Base-by-base conservation (phyloP, 139 green algal species). In the Chlorella vulgaris region DNA sequence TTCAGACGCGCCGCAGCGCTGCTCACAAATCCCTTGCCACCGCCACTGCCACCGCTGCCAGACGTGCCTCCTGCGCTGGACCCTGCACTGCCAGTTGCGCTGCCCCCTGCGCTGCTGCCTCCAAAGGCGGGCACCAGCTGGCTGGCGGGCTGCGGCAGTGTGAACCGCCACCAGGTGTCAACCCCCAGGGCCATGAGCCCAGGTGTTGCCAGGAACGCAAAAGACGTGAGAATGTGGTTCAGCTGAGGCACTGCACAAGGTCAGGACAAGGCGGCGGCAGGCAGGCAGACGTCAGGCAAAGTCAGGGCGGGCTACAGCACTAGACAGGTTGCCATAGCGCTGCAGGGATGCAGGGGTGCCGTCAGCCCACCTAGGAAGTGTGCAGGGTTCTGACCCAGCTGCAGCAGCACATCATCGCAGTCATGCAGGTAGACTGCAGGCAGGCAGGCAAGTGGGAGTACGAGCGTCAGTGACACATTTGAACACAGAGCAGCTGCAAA, bases 201-300 rank as follows among this genome's bases (percentile, higher is more conserved):
- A 10, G 91, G 91, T 2, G 66, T 74, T 1, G 68, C 78, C 51
- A 94, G 84, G 47, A 93, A 42, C 4, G 35, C 67, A 3, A 73
- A 5, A 0, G 91, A 91, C 0, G 66, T 85, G 33, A 65, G 50
- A 28, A 90, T 87, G 86, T 93, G 86, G 24, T 65, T 29, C 19
- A 42, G 40, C 8, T 81, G 50, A 42, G 50, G 82, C 69, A 78
- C n/a, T 15, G 15, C 2, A 43, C 1, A 74, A 21, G 40, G 7
- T 18, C 26, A 29, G 42, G 36, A 26, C 31, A n/a, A n/a, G 42
- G 31, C 29, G 19, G 70, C 3, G 47, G 47, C 47, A 24, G 29
- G 40, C 55, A n/a, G 28, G 55, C n/a, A 21, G 55, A 29, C 55
- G 61, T 2, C 71, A 67, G 36, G 74, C 55, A 10, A 26, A 13